phyloP scores from a whole-genome alignment of 148 eudicot genomes.

The Linanthus parryae region DNA sequence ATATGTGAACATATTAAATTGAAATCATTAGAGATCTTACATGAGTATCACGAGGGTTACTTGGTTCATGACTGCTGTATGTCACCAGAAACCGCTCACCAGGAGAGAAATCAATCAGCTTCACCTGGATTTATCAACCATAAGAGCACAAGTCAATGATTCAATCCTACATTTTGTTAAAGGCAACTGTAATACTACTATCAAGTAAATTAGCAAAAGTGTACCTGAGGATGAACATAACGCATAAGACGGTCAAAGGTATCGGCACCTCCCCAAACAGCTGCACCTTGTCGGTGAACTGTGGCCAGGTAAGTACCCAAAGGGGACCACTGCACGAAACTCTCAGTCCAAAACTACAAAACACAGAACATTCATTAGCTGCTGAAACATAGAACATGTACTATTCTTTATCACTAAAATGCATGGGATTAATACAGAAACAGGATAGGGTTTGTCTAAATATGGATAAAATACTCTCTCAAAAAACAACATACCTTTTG shows the following conservation, averaged over 20 bases:
- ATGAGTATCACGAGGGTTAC: slow-evolving; percentile 91
- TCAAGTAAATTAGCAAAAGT: slow-evolving; percentile 15
- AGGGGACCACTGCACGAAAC: slow-evolving; percentile 97
- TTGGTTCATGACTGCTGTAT: slow-evolving; percentile 94
- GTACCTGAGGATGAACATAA: slow-evolving; percentile 82
- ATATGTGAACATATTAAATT: neutral
- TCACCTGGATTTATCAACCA: slow-evolving; percentile 48
- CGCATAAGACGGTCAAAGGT: slow-evolving; percentile 76
- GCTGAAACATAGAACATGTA: too few relatives aligned
- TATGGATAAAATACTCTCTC: too few relatives aligned
- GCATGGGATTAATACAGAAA: too few relatives aligned
- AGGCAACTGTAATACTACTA: too few relatives aligned
- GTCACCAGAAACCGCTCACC: slow-evolving; percentile 92
- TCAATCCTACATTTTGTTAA: too few relatives aligned
- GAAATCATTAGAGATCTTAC: slow-evolving; percentile 45
- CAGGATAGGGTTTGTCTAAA: too few relatives aligned
- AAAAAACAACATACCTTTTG: too few relatives aligned
- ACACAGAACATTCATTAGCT: too few relatives aligned
- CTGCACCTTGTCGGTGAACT: slow-evolving; percentile 89
- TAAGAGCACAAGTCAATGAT: slow-evolving; percentile 6
- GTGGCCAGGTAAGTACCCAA: slow-evolving; percentile 94
- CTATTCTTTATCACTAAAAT: too few relatives aligned
- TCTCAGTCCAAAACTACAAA: slow-evolving; percentile 83
- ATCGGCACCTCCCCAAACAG: slow-evolving; percentile 96
- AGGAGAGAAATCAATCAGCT: slow-evolving; percentile 89